These are phyloP conservation scores for Russula foetens DNA, from an alignment of 768 basidiomycete genomes.

Conservation along the genomic window DNA sequence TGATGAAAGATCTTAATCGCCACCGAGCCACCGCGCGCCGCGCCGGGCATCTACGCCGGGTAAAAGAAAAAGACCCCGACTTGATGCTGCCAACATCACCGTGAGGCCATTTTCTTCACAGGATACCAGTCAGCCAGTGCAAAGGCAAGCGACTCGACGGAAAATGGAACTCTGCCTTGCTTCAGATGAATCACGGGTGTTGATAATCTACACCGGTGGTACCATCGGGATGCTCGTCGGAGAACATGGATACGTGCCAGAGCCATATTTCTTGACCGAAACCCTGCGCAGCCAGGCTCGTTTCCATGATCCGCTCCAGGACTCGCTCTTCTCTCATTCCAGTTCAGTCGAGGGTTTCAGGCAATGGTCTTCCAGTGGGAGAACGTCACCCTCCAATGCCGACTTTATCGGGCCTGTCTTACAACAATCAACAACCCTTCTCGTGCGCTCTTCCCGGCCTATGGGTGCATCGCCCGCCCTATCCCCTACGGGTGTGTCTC, in stretches of 20 bases:
- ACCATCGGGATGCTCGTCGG: constrained; percentile 86
- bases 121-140: not conserved
- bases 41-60: too few species aligned
- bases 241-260: constrained; percentile 71
- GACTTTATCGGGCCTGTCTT: constrained; percentile 23
- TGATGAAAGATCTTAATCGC: too few species aligned
- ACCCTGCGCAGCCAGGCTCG: constrained; percentile 74
- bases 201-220: constrained; percentile 85
- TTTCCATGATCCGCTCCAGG: constrained; percentile 86
- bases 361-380: constrained; percentile 64
- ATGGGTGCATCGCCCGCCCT: constrained; percentile 42
- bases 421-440: constrained; percentile 31
- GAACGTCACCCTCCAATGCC: constrained; percentile 29
- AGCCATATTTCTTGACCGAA: constrained; percentile 82
- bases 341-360: constrained; percentile 72
- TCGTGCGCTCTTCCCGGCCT: constrained; percentile 63
- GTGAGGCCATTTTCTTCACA: not conserved
- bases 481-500: constrained; percentile 22
- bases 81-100: too few species aligned
- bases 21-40: too few species aligned
- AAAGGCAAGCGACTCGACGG: not conserved
- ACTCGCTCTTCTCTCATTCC: constrained; percentile 79
- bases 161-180: constrained; percentile 41
- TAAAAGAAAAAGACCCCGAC: too few species aligned
- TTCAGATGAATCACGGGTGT: constrained; percentile 69